Evolutionary conservation across 495 filamentous ascomycete genomes (phyloP).

Genomic region (Hamigera avellanea): DNA sequence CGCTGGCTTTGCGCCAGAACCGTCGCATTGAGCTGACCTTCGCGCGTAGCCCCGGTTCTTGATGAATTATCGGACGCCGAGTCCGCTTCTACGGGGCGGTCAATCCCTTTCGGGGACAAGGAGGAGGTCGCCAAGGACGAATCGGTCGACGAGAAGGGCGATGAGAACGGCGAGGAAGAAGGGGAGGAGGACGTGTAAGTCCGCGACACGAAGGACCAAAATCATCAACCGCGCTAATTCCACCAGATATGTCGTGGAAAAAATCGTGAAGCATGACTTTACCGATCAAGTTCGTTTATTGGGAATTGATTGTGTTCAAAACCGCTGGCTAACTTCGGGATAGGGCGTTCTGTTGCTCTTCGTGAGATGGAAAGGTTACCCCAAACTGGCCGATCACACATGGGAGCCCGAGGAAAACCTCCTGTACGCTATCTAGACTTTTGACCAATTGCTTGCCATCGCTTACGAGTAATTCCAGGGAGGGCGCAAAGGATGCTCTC

Average conservation of each 20-base stretch:
- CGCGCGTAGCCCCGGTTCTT: neutral
- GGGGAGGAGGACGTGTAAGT: conserved; percentile 31
- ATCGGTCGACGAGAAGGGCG: conserved; percentile 19
- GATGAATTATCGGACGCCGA: conserved; percentile 36
- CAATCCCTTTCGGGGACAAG: conserved; percentile 27
- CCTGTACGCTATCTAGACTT: conserved; percentile 17
- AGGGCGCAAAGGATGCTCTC: conserved; percentile 41
- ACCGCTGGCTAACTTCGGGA: no score
- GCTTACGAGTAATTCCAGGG: conserved; percentile 13
- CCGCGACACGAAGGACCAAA: no score
- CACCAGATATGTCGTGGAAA: conserved; percentile 49
- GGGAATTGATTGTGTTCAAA: no score
- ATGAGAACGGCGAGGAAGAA: conserved; percentile 17
- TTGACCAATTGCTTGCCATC: no score
- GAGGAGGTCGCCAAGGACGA: conserved; percentile 17
- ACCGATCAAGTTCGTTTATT: conserved; percentile 19
- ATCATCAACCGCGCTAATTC: neutral
- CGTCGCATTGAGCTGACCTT: conserved; percentile 6
- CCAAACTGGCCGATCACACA: conserved; percentile 40
- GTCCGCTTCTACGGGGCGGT: conserved; percentile 23
- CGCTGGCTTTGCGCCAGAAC: conserved; percentile 4
- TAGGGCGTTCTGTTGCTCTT: conserved; percentile 5
- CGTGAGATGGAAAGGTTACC: conserved; percentile 54
- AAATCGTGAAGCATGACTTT: conserved; percentile 40
- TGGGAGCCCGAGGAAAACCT: conserved; percentile 51